Evolutionary conservation across 768 basidiomycete genomes (phyloP), one percentile per base, ranked within the genome.

Genomic region (Baorangia bicolor): DNA sequence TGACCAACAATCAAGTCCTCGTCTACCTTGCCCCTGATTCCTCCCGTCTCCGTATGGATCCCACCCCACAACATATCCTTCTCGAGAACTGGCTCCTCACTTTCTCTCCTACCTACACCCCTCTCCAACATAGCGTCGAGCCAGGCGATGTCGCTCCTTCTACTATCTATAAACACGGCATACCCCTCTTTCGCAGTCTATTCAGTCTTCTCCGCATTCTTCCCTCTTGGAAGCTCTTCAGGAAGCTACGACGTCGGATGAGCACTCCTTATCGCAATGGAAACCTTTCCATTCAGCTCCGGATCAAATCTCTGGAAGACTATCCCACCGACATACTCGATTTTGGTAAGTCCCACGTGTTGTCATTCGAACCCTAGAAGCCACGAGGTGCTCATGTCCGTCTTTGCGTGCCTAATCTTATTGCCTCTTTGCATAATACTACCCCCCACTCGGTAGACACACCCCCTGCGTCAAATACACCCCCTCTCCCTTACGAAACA

Each of bases 111-210:
- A 58, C 27, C 48, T 56, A 47, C 57, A 55, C 38, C 42, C 51
- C 52, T 39, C 21, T 53, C 11, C 58, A 60, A n/a, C 51, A 59
- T 13, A 62, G 68, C 44, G 63, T 68, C 42, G 68, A 67, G 52
- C 61, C 56, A 41, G 61, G 70, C 46, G 86, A 87, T 55, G 77
- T 87, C 37, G 81, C 85, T 14, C 82, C 87, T 34, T 80, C 90
- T 0, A 88, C 86, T 13, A 86, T 91, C 51, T 93, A 93, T 80
- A 93, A 93, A 71, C 86, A 92, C 62, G 84, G 87, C 34, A 92
- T 93, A 64, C 81, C 88, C 31, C 79, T 92, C 20, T 93, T 92
- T 75, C 81, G 91, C 47, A 89, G 88, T 65, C 7, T 93, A 76
- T 76, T 66, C 58, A 86, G 84, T 49, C 71, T 92, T 40, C 77